Conservation (phyloP, 345 rosid genomes). For the Syzygium oleosum region DNA sequence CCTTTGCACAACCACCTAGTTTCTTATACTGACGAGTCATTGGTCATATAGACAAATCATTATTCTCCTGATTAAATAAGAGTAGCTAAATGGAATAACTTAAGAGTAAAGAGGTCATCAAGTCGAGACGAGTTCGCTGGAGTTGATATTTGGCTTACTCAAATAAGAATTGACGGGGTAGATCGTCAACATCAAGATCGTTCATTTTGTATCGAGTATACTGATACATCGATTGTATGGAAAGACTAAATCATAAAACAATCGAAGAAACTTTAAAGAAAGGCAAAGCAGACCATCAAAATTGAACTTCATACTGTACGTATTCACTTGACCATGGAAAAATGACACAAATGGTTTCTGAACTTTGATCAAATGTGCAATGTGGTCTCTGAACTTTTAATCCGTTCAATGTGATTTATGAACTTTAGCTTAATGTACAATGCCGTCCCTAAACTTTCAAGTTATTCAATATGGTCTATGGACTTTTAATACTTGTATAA, state of each 20-base stretch:
- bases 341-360: no score
- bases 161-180: background rate
- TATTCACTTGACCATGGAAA: background rate
- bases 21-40: background rate
- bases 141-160: background rate
- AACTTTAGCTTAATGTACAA: no score
- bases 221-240: no score
- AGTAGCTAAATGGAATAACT: background rate
- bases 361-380: no score
- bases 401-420: no score
- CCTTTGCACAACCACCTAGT: background rate
- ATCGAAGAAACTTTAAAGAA: background rate
- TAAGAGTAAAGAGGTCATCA: background rate
- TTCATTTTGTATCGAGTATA: background rate
- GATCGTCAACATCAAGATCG: background rate
- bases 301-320: background rate
- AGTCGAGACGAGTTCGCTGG: background rate
- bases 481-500: no score
- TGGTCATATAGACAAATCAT: background rate
- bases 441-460: no score
- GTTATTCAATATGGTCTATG: no score
- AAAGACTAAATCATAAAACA: background rate
- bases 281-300: background rate
- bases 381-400: no score
- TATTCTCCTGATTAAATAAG: background rate